Conservation (phyloP, 352 stramenopile genomes). For the Pythium brachiatum region DNA sequence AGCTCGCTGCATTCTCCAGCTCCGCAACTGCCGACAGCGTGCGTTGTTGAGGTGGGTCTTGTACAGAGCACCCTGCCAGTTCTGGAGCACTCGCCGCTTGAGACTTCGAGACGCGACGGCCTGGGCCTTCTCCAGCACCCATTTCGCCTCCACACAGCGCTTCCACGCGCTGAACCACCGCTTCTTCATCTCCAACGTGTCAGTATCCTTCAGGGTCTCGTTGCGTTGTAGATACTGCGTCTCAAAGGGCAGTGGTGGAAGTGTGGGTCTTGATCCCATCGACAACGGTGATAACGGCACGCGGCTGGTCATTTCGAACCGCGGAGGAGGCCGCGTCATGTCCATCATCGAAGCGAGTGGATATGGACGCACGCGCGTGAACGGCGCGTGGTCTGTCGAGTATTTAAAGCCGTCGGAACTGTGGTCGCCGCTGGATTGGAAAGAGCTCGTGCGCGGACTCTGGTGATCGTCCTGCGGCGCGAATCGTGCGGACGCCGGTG, state of each 20-base stretch:
- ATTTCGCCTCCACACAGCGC: constrained; percentile 2
- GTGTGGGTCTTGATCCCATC: not conserved
- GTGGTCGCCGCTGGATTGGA: constrained; percentile 19
- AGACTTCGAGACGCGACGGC: not conserved
- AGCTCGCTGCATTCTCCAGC: constrained; percentile 5
- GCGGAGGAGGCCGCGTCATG: not conserved
- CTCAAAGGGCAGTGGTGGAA: not conserved
- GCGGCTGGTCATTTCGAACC: not conserved
- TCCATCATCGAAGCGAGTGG: not conserved
- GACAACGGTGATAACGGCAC: constrained; percentile 11
- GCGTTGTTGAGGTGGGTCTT: not conserved
- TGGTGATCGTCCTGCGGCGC: not conserved
- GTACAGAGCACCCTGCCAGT: constrained; percentile 11
- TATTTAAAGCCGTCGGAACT: constrained; percentile 1
- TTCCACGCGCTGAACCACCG: constrained; percentile 16
- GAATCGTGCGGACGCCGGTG: constrained; percentile 3
- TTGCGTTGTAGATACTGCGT: too few relatives aligned
- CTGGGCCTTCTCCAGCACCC: not conserved
- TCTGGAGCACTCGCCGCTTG: not conserved
- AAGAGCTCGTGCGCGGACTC: not conserved
- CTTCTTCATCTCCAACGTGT: not conserved
- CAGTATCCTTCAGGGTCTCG: not conserved
- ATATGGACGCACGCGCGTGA: not conserved
- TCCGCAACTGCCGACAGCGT: not conserved
- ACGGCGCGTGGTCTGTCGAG: not conserved